A percentile compares a stretch with the other conserved stretches of the same genome.
These are phyloP conservation scores for Tritrichomonas musculus DNA, from an alignment of 208 protist genomes.

Conservation along the genomic window DNA sequence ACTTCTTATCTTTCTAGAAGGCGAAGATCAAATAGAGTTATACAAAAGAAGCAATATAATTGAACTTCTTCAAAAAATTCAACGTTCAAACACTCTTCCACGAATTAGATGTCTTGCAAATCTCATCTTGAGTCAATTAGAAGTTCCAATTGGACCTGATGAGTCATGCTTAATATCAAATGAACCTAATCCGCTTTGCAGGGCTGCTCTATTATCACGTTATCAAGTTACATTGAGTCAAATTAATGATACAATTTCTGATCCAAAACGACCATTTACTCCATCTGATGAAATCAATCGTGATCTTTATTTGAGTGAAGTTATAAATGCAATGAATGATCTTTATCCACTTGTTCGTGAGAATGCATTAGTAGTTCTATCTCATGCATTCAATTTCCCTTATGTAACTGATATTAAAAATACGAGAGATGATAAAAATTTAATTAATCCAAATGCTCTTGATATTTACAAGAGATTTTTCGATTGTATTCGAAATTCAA, in stretches of 20 bases:
- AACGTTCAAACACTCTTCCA: background rate
- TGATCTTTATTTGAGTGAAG: background rate
- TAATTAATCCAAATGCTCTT: too few species aligned
- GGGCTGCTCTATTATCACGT: background rate
- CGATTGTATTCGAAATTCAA: too few species aligned
- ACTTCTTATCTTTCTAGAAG: background rate
- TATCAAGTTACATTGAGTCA: background rate
- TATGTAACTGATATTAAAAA: too few species aligned
- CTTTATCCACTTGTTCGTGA: background rate
- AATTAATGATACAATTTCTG: background rate
- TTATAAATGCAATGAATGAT: background rate
- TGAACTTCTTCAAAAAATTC: background rate
- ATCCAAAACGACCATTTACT: background rate
- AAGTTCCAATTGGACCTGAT: background rate
- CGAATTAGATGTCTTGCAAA: background rate
- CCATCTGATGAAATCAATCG: background rate
- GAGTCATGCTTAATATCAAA: background rate
- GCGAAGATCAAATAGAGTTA: background rate
- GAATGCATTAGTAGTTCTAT: background rate
- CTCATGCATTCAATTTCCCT: background rate
- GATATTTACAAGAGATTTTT: too few species aligned
- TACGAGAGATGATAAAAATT: too few species aligned
- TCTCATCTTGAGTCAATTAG: background rate
- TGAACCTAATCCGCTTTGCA: background rate
- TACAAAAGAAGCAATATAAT: background rate